Conservation (phyloP, 192 early-diverging fungal species). For the Chytriomyces confervae region DNA sequence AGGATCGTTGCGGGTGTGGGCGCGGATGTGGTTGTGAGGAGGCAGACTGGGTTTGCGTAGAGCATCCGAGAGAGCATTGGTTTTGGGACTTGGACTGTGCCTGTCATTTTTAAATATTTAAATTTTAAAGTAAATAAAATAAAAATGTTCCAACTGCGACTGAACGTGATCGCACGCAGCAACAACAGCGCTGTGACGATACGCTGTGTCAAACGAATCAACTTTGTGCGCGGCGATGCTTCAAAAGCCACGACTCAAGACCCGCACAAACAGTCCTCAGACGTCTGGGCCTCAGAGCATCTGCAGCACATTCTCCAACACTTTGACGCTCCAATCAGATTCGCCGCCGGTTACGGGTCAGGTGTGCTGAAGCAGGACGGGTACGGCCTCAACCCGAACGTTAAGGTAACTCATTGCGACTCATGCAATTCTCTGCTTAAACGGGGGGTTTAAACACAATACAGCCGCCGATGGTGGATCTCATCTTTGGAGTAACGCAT, state of each 20-base stretch:
- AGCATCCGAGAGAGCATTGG: constrained; percentile 50
- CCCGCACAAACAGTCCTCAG: too few relatives aligned
- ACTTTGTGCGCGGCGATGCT: too few relatives aligned
- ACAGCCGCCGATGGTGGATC: constrained; percentile 87
- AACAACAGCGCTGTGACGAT: too few relatives aligned
- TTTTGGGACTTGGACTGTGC: constrained; percentile 17
- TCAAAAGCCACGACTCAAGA: too few relatives aligned
- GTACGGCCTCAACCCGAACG: constrained; percentile 51
- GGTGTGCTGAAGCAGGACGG: constrained; percentile 91
- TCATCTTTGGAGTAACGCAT: constrained; percentile 94
- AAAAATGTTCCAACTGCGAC: too few relatives aligned
- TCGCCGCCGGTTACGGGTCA: constrained; percentile 94
- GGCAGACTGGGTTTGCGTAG: constrained; percentile 50
- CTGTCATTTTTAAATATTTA: too few relatives aligned
- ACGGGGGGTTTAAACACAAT: background rate
- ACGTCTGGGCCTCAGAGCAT: constrained; percentile 22
- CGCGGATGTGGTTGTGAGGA: constrained; percentile 33
- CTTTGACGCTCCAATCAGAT: constrained; percentile 64
- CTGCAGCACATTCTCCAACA: constrained; percentile 24
- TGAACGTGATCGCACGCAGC: too few relatives aligned
- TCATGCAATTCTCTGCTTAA: background rate
- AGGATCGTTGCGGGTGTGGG: too few relatives aligned
- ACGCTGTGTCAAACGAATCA: too few relatives aligned
- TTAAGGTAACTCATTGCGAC: constrained; percentile 37
- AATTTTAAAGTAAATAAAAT: too few relatives aligned